Base-by-base conservation (phyloP, 345 rosid genomes). In the Cardamine resedifolia region DNA sequence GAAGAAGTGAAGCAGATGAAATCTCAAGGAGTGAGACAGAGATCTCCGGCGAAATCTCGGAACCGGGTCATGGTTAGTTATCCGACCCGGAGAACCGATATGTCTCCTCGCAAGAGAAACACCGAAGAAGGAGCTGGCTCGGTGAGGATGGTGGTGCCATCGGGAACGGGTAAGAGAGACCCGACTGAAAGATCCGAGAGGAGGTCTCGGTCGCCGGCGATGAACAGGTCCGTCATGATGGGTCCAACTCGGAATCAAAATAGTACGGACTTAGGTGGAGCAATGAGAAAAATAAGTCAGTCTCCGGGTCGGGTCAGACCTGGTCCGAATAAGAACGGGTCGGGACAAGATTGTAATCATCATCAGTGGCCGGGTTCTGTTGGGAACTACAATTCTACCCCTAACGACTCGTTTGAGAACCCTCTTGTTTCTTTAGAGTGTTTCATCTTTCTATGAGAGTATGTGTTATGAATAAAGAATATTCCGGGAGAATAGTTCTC, bases 381-480 rank as follows among this genome's bases (percentile, higher is more conserved):
- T 1, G 60, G 12, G 10, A 38, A 50, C 41, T 30, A 31, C 58
- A 19, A 43, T 34, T 50, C 39, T 71, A 11, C 72, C 51, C 26
- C 77, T 28, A 79, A 78, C 2, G 96, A 89, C 74, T 83, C 88
- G 14, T 84, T 89, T 11, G 96, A 89, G 58, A 89, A 91, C 73
- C 98, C 97, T 65, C 91, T 80, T 10, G 97, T 91, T 10, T 87
- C 97, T 0, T 65, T 94, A 62, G 98, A 91, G 82, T 91, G 97
- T 72, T 94, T 91, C 77, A 91, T 94, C 66, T 94, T 91, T 60
- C 88, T 94, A 4, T 94, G 53, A 70, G 36, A 47, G 20, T 52
- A 31, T 10, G n/a, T 30, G 18, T 43, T 43, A 20, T 30, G 38
- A 69, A n/a, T 44, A 44, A 45, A n/a, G 47, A 58, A 31, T 50